These are phyloP conservation scores for Solanum pimpinellifolium DNA, from an alignment of 257 asterid species.

Conservation along the genomic window DNA sequence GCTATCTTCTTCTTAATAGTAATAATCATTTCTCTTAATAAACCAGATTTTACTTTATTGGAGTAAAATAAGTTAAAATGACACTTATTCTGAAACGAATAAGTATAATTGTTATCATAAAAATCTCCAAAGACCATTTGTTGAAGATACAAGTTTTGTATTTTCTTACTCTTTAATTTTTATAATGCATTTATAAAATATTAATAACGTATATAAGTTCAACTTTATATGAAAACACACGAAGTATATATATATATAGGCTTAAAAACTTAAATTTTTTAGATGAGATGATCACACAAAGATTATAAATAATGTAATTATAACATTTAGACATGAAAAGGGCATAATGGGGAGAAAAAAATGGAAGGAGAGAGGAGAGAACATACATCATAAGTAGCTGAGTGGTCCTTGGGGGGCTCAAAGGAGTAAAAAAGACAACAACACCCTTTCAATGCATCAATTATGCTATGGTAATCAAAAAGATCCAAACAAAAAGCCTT, in stretches of 20 bases:
- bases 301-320: not conserved
- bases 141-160: not conserved
- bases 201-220: not conserved
- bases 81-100: no score
- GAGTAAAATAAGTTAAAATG: accelerated
- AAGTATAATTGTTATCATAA: no score
- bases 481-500: conserved; percentile 59
- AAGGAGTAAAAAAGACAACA: conserved; percentile 69
- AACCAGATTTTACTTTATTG: no score
- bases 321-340: not conserved
- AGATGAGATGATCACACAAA: not conserved
- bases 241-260: no score
- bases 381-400: conserved; percentile 60
- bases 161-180: not conserved
- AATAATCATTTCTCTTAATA: no score
- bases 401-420: conserved; percentile 62
- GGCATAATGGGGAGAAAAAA: not conserved
- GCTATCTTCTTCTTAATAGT: no score
- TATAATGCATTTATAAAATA: not conserved
- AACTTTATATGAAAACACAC: not conserved
- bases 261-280: no score
- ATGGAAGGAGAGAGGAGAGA: conserved; percentile 20
- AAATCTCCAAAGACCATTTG: no score
- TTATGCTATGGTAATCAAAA: conserved; percentile 74
- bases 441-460: conserved; percentile 78